phyloP scores from a whole-genome alignment of 441 rosid genomes.

The Croton setiger region DNA sequence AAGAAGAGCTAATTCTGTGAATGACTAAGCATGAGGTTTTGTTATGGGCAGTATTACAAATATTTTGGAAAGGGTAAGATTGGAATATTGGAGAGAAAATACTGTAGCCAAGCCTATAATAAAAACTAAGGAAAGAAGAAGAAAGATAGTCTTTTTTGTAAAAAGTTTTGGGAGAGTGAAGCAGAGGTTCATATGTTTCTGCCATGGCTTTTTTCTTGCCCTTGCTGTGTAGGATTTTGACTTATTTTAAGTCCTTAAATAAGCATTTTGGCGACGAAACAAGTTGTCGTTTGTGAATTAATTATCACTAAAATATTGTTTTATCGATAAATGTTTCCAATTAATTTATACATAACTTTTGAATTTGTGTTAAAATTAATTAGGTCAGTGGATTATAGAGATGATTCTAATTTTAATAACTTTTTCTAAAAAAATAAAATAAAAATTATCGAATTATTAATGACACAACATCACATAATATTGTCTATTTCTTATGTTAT shows the following conservation, averaged over 20 bases:
- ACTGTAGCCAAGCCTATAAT: constrained; percentile 36
- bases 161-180: constrained; percentile 35
- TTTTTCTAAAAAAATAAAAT: too few species aligned
- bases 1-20: constrained; percentile 34
- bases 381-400: too few species aligned
- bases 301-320: too few species aligned
- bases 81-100: constrained; percentile 14
- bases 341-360: too few species aligned
- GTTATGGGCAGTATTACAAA: constrained; percentile 41
- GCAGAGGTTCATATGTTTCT: constrained; percentile 36
- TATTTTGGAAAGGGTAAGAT: constrained; percentile 22
- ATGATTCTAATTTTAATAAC: too few species aligned
- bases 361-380: too few species aligned
- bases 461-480: too few species aligned
- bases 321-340: too few species aligned
- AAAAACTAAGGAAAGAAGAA: constrained; percentile 40
- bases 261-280: not conserved
- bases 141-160: constrained; percentile 24
- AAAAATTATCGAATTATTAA: too few species aligned
- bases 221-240: not conserved
- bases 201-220: constrained; percentile 33
- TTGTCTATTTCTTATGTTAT: too few species aligned
- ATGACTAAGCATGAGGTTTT: constrained; percentile 40
- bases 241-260: not conserved
- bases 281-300: not conserved